A percentile compares a stretch with the other conserved stretches of the same genome.
phyloP scores from a whole-genome alignment of 352 stramenopile genomes.

The Phytophthora foliorum region DNA sequence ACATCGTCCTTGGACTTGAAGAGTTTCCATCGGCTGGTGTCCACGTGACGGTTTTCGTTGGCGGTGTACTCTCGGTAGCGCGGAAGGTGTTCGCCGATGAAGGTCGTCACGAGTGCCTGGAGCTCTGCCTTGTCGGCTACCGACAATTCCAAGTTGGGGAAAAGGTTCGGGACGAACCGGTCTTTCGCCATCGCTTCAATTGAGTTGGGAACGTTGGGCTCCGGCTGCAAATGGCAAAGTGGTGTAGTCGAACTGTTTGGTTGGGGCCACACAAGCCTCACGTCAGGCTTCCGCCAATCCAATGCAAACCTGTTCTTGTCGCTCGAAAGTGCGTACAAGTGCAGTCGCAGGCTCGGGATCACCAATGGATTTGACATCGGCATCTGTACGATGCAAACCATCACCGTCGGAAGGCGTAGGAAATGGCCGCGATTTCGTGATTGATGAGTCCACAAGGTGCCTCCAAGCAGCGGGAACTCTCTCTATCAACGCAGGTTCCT shows the following conservation, averaged over 20 bases:
- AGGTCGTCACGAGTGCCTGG: slow-evolving; percentile 35
- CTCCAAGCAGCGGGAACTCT: slow-evolving; percentile 13
- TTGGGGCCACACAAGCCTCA: neutral
- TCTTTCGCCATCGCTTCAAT: slow-evolving; percentile 36
- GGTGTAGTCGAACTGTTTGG: slow-evolving; percentile 4
- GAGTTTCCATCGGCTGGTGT: slow-evolving; percentile 46
- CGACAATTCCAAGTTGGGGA: slow-evolving; percentile 34
- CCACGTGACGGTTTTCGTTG: slow-evolving; percentile 32
- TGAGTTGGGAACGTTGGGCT: neutral
- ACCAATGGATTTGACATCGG: slow-evolving; percentile 14
- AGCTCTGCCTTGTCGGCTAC: slow-evolving; percentile 38
- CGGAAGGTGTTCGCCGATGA: slow-evolving; percentile 43
- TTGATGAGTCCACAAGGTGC: slow-evolving; percentile 28
- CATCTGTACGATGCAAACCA: slow-evolving; percentile 27
- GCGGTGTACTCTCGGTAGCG: slow-evolving; percentile 46
- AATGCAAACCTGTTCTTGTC: slow-evolving; percentile 18
- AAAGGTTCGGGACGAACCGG: slow-evolving; percentile 39
- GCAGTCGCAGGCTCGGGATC: slow-evolving; percentile 20
- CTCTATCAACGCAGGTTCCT: neutral
- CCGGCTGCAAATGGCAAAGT: slow-evolving; percentile 26
- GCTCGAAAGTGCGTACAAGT: slow-evolving; percentile 3
- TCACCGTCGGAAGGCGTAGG: slow-evolving; percentile 31
- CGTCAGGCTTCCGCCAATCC: slow-evolving; percentile 21
- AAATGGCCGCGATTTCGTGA: slow-evolving; percentile 9
- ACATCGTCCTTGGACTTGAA: slow-evolving; percentile 44